phyloP scores from a whole-genome alignment of 371 early-diverging fungal genomes.

The Zychaea mexicana region DNA sequence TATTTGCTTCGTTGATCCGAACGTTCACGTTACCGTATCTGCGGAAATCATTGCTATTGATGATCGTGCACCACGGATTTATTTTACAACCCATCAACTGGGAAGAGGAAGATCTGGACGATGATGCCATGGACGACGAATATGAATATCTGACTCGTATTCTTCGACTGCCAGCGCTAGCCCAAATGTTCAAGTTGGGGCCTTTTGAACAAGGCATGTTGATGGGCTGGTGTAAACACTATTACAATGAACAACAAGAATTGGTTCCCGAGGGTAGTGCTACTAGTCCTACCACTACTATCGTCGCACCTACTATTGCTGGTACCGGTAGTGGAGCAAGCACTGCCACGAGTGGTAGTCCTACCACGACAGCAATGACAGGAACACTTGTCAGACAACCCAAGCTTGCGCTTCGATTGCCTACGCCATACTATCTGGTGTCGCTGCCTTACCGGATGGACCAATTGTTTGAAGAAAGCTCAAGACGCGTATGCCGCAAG shows the following conservation, averaged over 20 bases:
- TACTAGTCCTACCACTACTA: background rate
- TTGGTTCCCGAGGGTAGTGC: background rate
- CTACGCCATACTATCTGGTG: conserved; percentile 66
- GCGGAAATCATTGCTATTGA: conserved; percentile 39
- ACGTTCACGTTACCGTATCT: conserved; percentile 44
- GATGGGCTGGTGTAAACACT: conserved; percentile 41
- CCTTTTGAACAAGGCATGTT: conserved; percentile 27
- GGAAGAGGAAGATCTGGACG: conserved; percentile 16
- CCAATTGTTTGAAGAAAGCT: conserved; percentile 79
- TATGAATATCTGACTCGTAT: conserved; percentile 37
- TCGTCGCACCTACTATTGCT: background rate
- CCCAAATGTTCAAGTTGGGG: conserved; percentile 24
- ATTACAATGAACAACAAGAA: conserved; percentile 11
- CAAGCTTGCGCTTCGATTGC: conserved; percentile 48
- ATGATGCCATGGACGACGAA: conserved; percentile 17
- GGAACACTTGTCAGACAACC: background rate
- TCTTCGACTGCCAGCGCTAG: conserved; percentile 31
- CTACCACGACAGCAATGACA: too few species aligned
- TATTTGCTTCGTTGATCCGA: conserved; percentile 29
- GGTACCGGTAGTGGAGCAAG: background rate
- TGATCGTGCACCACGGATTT: conserved; percentile 45
- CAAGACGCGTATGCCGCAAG: conserved; percentile 72
- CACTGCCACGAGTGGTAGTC: too few species aligned
- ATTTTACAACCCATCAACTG: conserved; percentile 33
- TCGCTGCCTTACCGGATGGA: conserved; percentile 84